Conservation (phyloP, 2,329 filamentous ascomycete genomes). For the Emmonsia crescens region DNA sequence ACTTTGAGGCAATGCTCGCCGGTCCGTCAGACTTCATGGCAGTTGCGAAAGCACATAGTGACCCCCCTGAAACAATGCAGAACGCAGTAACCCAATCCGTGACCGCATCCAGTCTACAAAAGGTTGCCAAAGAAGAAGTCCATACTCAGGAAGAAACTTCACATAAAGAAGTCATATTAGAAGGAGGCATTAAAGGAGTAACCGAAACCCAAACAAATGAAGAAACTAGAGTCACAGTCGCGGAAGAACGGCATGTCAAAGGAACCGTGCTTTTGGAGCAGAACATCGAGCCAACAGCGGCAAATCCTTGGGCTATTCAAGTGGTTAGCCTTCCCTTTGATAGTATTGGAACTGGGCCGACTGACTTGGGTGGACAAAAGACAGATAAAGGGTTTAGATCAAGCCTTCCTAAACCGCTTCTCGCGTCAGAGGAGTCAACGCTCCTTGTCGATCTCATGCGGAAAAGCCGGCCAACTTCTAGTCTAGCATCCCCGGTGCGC, state of each 20-base stretch:
- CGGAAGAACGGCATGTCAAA: background rate
- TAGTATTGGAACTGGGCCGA: constrained; percentile 1
- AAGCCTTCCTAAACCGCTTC: constrained; percentile 15
- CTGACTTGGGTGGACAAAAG: constrained; percentile 10
- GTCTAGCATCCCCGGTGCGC: background rate
- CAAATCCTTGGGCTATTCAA: constrained; percentile 7
- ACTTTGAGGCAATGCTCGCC: constrained; percentile 10
- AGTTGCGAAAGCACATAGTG: constrained; percentile 4
- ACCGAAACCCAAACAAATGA: background rate
- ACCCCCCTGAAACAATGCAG: background rate
- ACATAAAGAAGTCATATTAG: background rate
- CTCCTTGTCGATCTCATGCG: constrained; percentile 17
- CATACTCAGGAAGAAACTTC: background rate
- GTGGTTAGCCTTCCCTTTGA: constrained; percentile 11
- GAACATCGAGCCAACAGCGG: background rate
- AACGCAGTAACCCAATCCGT: background rate
- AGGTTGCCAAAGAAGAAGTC: background rate
- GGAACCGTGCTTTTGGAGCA: background rate
- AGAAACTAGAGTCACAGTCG: background rate
- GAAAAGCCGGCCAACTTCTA: background rate
- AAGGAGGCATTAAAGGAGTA: background rate
- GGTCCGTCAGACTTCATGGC: constrained; percentile 14
- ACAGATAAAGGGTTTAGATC: constrained; percentile 12
- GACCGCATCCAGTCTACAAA: background rate
- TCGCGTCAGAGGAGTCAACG: background rate